Evolutionary conservation across 805 yeast genomes (phyloP), one percentile per base, ranked within the genome.

Genomic region (Tetrapisispora taiwanensis): DNA sequence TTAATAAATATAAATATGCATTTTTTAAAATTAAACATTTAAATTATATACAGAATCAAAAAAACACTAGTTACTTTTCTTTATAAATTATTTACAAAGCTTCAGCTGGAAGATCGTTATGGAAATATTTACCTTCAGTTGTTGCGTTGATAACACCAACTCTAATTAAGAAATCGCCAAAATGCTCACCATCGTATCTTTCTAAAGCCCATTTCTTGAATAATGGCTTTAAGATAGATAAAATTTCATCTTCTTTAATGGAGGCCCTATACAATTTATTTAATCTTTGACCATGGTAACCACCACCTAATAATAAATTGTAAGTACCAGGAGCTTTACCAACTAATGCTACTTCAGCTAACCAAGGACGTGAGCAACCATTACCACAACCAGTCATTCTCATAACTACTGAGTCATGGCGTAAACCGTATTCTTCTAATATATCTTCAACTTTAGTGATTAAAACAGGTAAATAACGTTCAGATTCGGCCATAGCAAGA

Each of bases 331-430:
- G 79, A 0, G 97, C 96, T 65, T 90, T 90, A 64, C 97, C 97
- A 46, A 90, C 94, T 47, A 88, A 73, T 0, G 97, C 97, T 46
- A 90, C 79, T 65, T 90, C 97, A 4, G 97, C 97, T 42, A 90
- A 69, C 97, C 97, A 90, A 26, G 97, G 97, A 66, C 97, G 80
- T 20, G 97, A 92, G 72, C 97, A 90, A 53, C 97, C 97, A 65
- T 90, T 90, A 44, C 97, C 97, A 74, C 97, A 90, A 46, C 97
- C 97, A 27, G 97, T 90, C 97, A 90, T 89, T 71, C 97, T 79
- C 95, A 90, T 84, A 20, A 88, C 95, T 52, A 90, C 75, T 7
- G 95, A 81, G 66, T 90, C 97, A 57, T 88, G 95, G 60, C 95
- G 83, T 55, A 90, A 75, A 8, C 97, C 97, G 52, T 80, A 79